Conservation (phyloP, 371 early-diverging fungal genomes). For the Circinella minor region DNA sequence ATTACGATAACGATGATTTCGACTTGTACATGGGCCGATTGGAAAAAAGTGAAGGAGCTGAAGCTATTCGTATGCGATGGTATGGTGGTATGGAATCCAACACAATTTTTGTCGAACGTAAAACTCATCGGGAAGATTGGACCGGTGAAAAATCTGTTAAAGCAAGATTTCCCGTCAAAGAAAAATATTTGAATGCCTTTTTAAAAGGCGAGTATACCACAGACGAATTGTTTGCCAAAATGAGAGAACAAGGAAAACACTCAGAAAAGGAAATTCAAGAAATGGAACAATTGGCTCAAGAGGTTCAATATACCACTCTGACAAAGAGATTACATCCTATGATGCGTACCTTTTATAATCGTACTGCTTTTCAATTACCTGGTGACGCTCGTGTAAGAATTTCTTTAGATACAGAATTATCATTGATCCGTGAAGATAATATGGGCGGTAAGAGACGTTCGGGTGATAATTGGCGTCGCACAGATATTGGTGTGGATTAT, state of each 20-base stretch:
- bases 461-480: conserved; percentile 94
- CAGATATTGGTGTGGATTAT: conserved; percentile 90
- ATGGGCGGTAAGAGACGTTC: conserved; percentile 68
- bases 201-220: conserved; percentile 84
- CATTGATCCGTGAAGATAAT: conserved; percentile 97
- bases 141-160: conserved; percentile 97
- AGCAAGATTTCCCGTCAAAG: conserved; percentile 95
- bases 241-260: conserved; percentile 82
- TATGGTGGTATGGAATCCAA: conserved; percentile 89
- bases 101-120: conserved; percentile 97
- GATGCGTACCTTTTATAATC: conserved; percentile 97
- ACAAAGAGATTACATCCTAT: conserved; percentile 86
- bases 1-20: conserved; percentile 95
- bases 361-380: conserved; percentile 99
- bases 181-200: conserved; percentile 91
- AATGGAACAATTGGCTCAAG: conserved; percentile 80
- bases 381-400: conserved; percentile 98
- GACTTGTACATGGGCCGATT: conserved; percentile 94
- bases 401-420: conserved; percentile 97
- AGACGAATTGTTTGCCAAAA: conserved; percentile 80
- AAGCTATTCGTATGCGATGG: conserved; percentile 96
- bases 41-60: conserved; percentile 94
- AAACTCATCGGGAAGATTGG: conserved; percentile 98
- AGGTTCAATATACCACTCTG: conserved; percentile 82
- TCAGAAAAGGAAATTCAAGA: conserved; percentile 84